Base-by-base conservation (phyloP, 176 grass and related monocot species). In the Eragrostis nindensis region DNA sequence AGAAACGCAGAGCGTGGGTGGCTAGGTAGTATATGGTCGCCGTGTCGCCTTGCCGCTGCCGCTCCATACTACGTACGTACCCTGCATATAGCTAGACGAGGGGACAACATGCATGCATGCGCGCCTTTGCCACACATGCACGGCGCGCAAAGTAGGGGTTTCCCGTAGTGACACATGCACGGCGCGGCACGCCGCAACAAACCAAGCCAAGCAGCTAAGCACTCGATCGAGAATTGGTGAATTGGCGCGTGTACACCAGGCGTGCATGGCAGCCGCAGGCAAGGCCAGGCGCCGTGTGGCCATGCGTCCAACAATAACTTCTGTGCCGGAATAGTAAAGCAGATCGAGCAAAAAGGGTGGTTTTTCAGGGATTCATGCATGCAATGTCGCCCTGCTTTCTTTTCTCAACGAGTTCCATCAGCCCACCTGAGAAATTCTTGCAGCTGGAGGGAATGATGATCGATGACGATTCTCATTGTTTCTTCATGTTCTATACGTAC, bases 261-360 rank as follows among this genome's bases (percentile, higher is more conserved):
- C 36, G 15, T 61, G 41, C 22, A 76, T 9, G 8, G 8, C 39
- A 21, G 8, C 68, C 5, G 12, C 13, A 6, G 1, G 1, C 13
- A 10, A 12, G 10, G 70, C 48, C 16, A n/a, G 16, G 21, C 50
- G 7, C 41, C 25, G 62, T 39, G n/a, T n/a, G 53, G 27, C 27
- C 76, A 71, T n/a, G 65, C 72, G 72, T 57, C 66, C 67, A 67
- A 67, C 68, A 83, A 21, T 72, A 88, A 25, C 80, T 24, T 74
- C 86, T 79, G 86, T 88, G 48, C n/a, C 74, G 59, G 30, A 78
- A 65, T 39, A 88, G 80, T 79, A 78, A 78, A 78, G 78, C 29
- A 74, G 86, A 83, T 73, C 68, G 40, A 67, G 59, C 60, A 57
- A 66, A 88, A 83, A 67, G 66, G 39, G 16, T 17, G 62, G 27